Base-by-base conservation (phyloP, 306 rosid species). In the Geum urbanum region DNA sequence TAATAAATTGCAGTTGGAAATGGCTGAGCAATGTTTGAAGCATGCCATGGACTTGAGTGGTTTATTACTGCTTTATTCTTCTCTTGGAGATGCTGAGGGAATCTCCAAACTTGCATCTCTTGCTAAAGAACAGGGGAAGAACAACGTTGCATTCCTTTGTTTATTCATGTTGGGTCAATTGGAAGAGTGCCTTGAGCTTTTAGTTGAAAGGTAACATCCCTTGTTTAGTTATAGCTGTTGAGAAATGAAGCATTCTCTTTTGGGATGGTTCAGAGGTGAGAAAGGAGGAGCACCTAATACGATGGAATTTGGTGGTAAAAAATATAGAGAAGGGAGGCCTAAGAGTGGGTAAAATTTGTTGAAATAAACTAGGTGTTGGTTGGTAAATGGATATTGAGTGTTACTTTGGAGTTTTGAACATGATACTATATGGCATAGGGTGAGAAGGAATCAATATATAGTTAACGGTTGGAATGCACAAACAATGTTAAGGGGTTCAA, bases 41-140 rank as follows among this genome's bases (percentile, higher is more conserved):
- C 70, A 81, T 70, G 99, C 99, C 72, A 81, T 84, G 91, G 99
- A 95, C 80, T 81, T 95, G 89, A 95, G 99, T 81, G 99, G 99
- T 39, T 86, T 95, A 72, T 72, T 95, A 76, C 85, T 95, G 77
- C 87, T 95, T n/a, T 95, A 95, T 86, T 91, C 99, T 86, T 95
- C 99, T 79, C 82, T 95, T 78, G 99, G 99, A 49, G 97, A 95
- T 82, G 92, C 91, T 53, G 99, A 87, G 77, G 97, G 97, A 77
- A 86, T 95, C 76, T 84, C 90, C 49, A 67, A 78, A 71, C 99
- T 95, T 74, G 95, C 92, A 76, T 72, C 80, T 72, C 92, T 91
- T 83, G 96, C 99, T 55, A 95, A 89, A 81, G 97, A 95, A 79
- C 97, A 91, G 77, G 99, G 99, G 80, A 95, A 95, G 87, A 95